Evolutionary conservation across 306 rosid genomes (phyloP), one percentile per base, ranked within the genome.

Genomic region (Acacia melanoxylon): DNA sequence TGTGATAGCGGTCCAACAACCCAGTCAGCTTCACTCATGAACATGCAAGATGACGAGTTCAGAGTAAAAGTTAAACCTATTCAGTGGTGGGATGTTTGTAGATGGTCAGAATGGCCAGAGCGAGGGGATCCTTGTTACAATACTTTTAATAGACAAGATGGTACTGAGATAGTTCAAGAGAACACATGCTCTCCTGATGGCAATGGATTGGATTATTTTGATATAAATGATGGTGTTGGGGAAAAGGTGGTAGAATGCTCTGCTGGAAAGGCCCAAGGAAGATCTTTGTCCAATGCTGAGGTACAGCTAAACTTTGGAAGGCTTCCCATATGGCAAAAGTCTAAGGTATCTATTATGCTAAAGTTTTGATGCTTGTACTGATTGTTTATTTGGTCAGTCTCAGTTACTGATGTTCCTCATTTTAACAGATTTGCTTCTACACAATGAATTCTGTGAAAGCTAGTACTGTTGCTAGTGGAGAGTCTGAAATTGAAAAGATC

Each of bases 51-150:
- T 74, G 97, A 91, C 79, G 97, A 91, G 72, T 84, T 94, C 83
- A 86, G 92, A 83, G 94, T 94, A 59, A 92, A 94, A 86, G 96
- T 94, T 83, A 97, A 94, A 74, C 97, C 98, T 65, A 89, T 92
- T 86, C 97, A 92, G 70, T 92, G 98, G 97, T 92, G 96, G 98
- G 98, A 94, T 40, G 98, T 90, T 20, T 94, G 98, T 78, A 91
- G 98, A 89, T 88, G 97, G 85, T 85, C 89, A 52, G 96, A 92
- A 31, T 94, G 94, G 92, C 91, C 90, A 42, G 97, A 94, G 80
- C 90, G 89, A 80, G 96, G 90, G 88, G 97, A 88, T 41, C 78
- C 84, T 72, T 76, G 68, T 54, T 22, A 81, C 62, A 90, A 84
- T 81, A 69, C 83, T 78, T 77, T 74, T 72, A 90, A 92, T 72